A percentile compares a stretch with the other conserved stretches of the same genome.
These are phyloP conservation scores for Akebia trifoliata DNA, from an alignment of 164 flowering plant species.

Conservation along the genomic window DNA sequence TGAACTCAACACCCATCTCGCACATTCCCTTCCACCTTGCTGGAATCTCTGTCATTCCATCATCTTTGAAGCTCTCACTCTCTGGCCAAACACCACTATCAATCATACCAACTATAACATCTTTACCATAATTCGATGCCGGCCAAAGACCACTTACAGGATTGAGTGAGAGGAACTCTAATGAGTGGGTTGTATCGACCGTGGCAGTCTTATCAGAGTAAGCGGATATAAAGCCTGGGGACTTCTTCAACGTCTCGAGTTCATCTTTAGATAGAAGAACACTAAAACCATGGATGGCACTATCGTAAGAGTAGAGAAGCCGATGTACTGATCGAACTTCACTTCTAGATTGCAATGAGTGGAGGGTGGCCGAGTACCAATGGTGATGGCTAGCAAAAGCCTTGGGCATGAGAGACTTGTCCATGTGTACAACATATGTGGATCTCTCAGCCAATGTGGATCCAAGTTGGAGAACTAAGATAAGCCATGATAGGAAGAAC, in stretches of 20 bases:
- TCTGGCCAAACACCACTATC: slow-evolving; percentile 75
- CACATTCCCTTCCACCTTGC: slow-evolving; percentile 58
- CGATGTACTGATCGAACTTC: background rate
- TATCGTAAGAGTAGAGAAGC: slow-evolving; percentile 35
- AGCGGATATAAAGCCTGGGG: slow-evolving; percentile 38
- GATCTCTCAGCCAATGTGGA: slow-evolving; percentile 13
- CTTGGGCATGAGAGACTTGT: slow-evolving; percentile 45
- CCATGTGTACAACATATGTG: slow-evolving; percentile 56
- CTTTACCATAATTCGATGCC: slow-evolving; percentile 36
- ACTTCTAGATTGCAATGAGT: slow-evolving; percentile 17
- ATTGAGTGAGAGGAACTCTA: slow-evolving; percentile 44
- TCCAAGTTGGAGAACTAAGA: background rate
- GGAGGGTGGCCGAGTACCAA: slow-evolving; percentile 38
- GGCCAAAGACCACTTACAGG: slow-evolving; percentile 36
- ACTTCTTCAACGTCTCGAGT: slow-evolving; percentile 18
- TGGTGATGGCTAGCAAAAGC: slow-evolving; percentile 29
- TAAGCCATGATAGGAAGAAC: slow-evolving; percentile 17
- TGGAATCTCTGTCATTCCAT: slow-evolving; percentile 44
- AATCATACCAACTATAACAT: slow-evolving; percentile 50
- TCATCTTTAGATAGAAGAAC: slow-evolving; percentile 29
- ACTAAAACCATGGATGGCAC: slow-evolving; percentile 47
- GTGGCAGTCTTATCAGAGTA: slow-evolving; percentile 27
- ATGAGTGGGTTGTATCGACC: slow-evolving; percentile 42
- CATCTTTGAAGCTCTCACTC: slow-evolving; percentile 47
- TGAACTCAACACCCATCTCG: slow-evolving; percentile 34